Conservation (phyloP, 2,329 filamentous ascomycete genomes). For the Sarocladium oryzae region DNA sequence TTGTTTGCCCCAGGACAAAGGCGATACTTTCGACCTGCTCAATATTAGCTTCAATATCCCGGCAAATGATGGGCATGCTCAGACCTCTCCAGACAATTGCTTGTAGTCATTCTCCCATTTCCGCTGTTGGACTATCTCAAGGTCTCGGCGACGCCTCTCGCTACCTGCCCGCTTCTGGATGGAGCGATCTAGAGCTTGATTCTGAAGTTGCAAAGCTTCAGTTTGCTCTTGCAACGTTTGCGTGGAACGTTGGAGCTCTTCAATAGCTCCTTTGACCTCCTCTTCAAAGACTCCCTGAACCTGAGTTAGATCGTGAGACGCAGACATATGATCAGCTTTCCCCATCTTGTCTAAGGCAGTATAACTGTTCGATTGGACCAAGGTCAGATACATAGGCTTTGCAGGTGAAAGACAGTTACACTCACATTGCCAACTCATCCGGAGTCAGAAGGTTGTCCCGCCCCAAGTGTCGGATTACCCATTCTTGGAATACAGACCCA, state of each 20-base stretch:
- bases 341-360: constrained; percentile 41
- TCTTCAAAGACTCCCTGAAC: constrained; percentile 49
- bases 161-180: constrained; percentile 33
- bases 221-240: constrained; percentile 58
- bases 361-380: constrained; percentile 32
- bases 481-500: constrained; percentile 34
- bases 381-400: not conserved
- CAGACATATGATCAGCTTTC: constrained; percentile 38
- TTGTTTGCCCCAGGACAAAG: constrained; percentile 37
- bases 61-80: constrained; percentile 11
- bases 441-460: constrained; percentile 46
- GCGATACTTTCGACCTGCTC: constrained; percentile 42
- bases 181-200: constrained; percentile 49
- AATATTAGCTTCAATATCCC: not conserved
- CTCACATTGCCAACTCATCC: constrained; percentile 49
- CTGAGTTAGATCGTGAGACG: constrained; percentile 37
- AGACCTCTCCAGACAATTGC: constrained; percentile 36
- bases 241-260: constrained; percentile 59
- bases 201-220: constrained; percentile 54
- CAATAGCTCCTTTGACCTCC: constrained; percentile 55
- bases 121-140: constrained; percentile 22
- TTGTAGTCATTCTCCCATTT: constrained; percentile 31
- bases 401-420: not conserved
- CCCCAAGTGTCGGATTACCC: constrained; percentile 42
- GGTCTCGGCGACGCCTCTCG: constrained; percentile 20